These are phyloP conservation scores for Fagus sylvatica DNA, from an alignment of 306 rosid species.

Conservation along the genomic window DNA sequence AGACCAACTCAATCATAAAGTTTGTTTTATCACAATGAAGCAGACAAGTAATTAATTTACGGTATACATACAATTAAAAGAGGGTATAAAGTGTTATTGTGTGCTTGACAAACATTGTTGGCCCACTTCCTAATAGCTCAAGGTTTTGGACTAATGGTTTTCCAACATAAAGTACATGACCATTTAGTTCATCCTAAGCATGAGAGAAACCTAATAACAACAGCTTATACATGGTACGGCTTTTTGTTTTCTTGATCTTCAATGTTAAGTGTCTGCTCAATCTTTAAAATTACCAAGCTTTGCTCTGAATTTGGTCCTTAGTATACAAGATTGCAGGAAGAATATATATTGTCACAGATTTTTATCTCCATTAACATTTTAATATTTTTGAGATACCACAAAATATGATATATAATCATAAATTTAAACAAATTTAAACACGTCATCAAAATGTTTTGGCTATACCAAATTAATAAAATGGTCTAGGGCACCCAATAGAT, in stretches of 20 bases:
- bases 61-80: background rate
- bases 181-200: background rate
- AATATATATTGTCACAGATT: background rate
- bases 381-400: too few relatives aligned
- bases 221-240: background rate
- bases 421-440: too few relatives aligned
- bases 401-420: too few relatives aligned
- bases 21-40: conserved; percentile 1
- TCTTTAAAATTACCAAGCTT: background rate
- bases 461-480: too few relatives aligned
- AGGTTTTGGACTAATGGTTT: background rate
- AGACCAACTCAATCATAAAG: background rate
- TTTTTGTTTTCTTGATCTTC: background rate
- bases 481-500: too few relatives aligned
- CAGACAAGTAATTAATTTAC: background rate
- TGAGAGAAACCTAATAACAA: background rate
- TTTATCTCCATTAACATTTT: background rate
- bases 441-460: too few relatives aligned
- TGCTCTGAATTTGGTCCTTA: background rate
- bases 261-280: background rate
- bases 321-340: background rate
- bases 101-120: background rate
- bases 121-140: background rate
- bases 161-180: background rate
- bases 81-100: background rate